Evolutionary conservation across 768 basidiomycete genomes (phyloP), one percentile per base, ranked within the genome.

Genomic region (Butyriboletus loyo): DNA sequence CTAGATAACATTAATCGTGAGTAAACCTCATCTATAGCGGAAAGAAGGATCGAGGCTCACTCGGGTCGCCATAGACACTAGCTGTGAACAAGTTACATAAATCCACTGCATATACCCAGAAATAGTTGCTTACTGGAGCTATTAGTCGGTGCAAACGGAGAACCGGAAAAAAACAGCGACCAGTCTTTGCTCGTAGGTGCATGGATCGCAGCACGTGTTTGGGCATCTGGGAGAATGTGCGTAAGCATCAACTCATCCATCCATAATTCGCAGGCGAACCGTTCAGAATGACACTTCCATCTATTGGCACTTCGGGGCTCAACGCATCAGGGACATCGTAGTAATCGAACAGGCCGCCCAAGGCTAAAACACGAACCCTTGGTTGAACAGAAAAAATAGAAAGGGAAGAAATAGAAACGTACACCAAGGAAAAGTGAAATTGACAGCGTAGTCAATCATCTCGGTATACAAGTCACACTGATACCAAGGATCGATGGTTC

Each of bases 371-470:
- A 39, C 17, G 10, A 8, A 7, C 7, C 35, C 24, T n/a, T 2
- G 6, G 21, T 25, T 21, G 21, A 4, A 8, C 8, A 39, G 7
- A 2, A 13, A 39, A 39, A 15, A 38, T 9, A 8, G 8, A 38
- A 7, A 2, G 28, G 5, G 5, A 24, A 24, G 1, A 15, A 19
- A 50, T 11, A 27, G 22, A 21, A 5, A 38, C 73, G 22, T 65
- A 79, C 71, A 58, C 77, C 77, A 78, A 0, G 86, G 86, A 62
- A 75, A 80, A 1, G 85, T 85, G 62, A 77, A 87, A 61, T 87
- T 87, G 53, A 82, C 49, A 8, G 85, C 83, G 60, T 87, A 87
- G 62, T 87, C 85, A 22, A 84, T 60, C 66, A 83, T 77, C 70
- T 83, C 80, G 47, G 81, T 75, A 47, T 80, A 75, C 7, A 87